phyloP scores from a whole-genome alignment of 805 yeast genomes.

The Cyberlindnera saturnus region DNA sequence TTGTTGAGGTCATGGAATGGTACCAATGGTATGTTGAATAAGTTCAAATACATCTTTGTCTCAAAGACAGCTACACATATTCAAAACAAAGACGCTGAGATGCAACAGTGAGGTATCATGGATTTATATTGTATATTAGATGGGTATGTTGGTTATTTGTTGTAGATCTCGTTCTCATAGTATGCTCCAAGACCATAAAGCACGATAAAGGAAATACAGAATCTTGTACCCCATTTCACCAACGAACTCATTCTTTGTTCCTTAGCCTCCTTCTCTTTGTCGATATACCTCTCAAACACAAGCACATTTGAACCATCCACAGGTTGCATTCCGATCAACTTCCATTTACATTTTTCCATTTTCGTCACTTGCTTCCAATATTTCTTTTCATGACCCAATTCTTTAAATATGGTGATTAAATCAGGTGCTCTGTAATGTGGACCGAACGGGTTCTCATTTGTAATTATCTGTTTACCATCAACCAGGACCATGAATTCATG shows the following conservation, averaged over 20 bases:
- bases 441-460: constrained; percentile 36
- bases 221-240: not conserved
- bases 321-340: constrained; percentile 20
- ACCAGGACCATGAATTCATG: constrained; percentile 21
- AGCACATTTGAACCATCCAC: constrained; percentile 27
- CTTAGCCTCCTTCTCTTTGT: constrained; percentile 5
- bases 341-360: constrained; percentile 34
- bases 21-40: constrained; percentile 67
- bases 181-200: not conserved
- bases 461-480: constrained; percentile 14
- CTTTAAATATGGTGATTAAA: constrained; percentile 33
- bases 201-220: not conserved
- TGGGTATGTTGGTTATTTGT: not conserved
- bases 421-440: constrained; percentile 32
- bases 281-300: constrained; percentile 33
- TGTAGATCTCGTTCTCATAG: not conserved
- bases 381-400: constrained; percentile 31
- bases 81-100: constrained; percentile 9
- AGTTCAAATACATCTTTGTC: constrained; percentile 36
- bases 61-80: constrained; percentile 18
- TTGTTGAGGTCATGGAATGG: constrained; percentile 74
- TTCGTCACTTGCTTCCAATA: constrained; percentile 32
- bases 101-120: constrained; percentile 5
- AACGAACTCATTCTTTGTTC: not conserved
- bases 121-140: constrained; percentile 1